Evolutionary conservation across 768 basidiomycete species (phyloP).

Genomic region (Crucibulum laeve): DNA sequence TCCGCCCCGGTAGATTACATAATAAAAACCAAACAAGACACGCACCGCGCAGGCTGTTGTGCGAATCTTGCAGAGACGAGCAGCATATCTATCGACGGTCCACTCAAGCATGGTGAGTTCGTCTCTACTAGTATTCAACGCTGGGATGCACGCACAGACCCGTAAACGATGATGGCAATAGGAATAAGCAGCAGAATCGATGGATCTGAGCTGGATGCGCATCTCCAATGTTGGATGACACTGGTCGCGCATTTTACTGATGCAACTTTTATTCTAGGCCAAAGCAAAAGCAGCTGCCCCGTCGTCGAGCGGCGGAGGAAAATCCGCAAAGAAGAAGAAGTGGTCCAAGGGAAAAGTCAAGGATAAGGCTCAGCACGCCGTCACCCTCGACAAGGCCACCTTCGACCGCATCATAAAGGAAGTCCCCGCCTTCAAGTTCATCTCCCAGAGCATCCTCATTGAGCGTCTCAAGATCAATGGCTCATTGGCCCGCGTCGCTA

Average conservation of each 20-base stretch:
- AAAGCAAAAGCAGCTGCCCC: conserved; percentile 80
- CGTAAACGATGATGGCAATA: neutral
- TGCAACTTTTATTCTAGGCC: conserved; percentile 32
- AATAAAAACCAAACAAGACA: conserved; percentile 38
- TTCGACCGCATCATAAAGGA: conserved; percentile 97
- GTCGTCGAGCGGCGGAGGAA: conserved; percentile 72
- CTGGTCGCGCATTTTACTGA: conserved; percentile 14
- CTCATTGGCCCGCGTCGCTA: conserved; percentile 86
- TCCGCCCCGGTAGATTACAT: conserved; percentile 21
- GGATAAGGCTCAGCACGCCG: conserved; percentile 98
- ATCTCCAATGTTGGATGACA: conserved; percentile 28
- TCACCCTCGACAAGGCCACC: conserved; percentile 89
- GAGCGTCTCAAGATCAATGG: conserved; percentile 98
- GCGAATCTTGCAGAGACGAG: conserved; percentile 11
- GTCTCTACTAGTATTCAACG: conserved; percentile 9
- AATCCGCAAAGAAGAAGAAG: conserved; percentile 99
- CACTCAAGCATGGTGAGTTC: conserved; percentile 38
- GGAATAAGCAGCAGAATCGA: neutral
- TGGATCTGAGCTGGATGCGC: conserved; percentile 32
- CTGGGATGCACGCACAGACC: neutral
- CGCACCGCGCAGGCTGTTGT: conserved; percentile 19
- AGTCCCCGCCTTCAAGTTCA: conserved; percentile 98
- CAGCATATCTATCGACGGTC: conserved; percentile 33
- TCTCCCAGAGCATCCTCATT: conserved; percentile 96
- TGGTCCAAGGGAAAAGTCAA: conserved; percentile 99